Base-by-base conservation (phyloP, 129 eudicot genomes). In the Artemisia argyi region DNA sequence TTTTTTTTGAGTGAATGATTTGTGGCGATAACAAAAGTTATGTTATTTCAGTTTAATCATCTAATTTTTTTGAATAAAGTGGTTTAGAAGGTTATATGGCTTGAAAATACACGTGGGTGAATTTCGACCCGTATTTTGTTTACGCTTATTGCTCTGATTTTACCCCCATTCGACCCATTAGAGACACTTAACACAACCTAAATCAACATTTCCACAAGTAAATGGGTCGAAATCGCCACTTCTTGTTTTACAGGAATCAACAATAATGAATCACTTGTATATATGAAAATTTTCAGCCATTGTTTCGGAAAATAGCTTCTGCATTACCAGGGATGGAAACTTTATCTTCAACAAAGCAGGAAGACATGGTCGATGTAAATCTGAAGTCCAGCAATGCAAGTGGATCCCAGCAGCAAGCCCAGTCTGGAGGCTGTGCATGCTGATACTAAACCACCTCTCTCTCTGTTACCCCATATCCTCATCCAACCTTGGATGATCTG, bases 281-380 rank as follows among this genome's bases (percentile, higher is more conserved):
- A 11, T 20, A 18, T 51, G 30, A 35, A 48, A 28, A 2, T 63
- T 32, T 65, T 67, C 83, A 89, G 96, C 81, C 96, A 61, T 75
- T 89, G 60, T 89, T 89, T 66, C 76, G 96, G 65, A 89, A 89
- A 76, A 89, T 89, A 66, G 96, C 96, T 52, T 90, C 96, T 66
- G 96, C 96, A 7, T 78, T 89, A 63, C 96, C 96, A 17, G 92
- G 96, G 70, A 89, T 89, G 96, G 96, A 89, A 76, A 84, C 96
- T 0, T 63, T 89, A 50, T 82, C 96, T 42, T 78, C 96, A 17
- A 78, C 92, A 44, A 89, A 89, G 79, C 92, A 84, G 77, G 96
- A 89, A 78, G 96, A 89, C 58, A 84, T 89, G 96, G 96, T 89
- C n/a, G 96, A 89, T 71, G 92, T 89, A 53, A 89, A 89, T 74